phyloP scores from a whole-genome alignment of 192 early-diverging fungal genomes.

The Coemansia sp. region DNA sequence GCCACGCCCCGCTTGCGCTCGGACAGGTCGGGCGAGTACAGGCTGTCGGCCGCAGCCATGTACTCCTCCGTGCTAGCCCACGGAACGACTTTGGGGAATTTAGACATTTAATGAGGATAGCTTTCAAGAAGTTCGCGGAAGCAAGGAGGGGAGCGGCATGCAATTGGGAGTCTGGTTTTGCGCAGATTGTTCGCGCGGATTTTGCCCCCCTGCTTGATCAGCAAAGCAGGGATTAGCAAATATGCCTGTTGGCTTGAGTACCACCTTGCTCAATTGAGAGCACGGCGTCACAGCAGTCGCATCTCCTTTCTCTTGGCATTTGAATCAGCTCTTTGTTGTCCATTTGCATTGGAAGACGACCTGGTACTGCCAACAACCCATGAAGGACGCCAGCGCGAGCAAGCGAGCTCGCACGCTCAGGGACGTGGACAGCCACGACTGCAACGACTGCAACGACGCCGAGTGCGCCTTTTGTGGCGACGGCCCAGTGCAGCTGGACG shows the following conservation, averaged over 20 bases:
- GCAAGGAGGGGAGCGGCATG: neutral
- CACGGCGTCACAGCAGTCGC: too few relatives aligned
- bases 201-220: too few relatives aligned
- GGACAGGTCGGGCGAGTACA: slow-evolving; percentile 31
- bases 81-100: slow-evolving; percentile 37
- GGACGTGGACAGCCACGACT: neutral
- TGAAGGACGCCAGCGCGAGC: neutral
- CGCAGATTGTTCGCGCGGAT: too few relatives aligned
- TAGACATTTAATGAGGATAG: slow-evolving; percentile 11
- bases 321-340: too few relatives aligned
- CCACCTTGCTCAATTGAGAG: too few relatives aligned
- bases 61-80: slow-evolving; percentile 52
- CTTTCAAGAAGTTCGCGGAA: neutral
- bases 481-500: slow-evolving; percentile 49
- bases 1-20: slow-evolving; percentile 37
- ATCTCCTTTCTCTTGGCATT: too few relatives aligned
- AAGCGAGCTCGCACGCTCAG: neutral
- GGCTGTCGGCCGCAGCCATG: slow-evolving; percentile 15
- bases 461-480: slow-evolving; percentile 59
- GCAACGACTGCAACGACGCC: slow-evolving; percentile 52
- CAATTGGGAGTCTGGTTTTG: too few relatives aligned
- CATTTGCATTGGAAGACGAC: too few relatives aligned
- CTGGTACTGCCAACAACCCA: too few relatives aligned
- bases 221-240: too few relatives aligned
- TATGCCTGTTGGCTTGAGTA: too few relatives aligned